Percentiles rank a stretch among this genome's conserved stretches.
These are phyloP conservation scores for Tricholoma matsutake DNA, from an alignment of 768 basidiomycete species.

Conservation along the genomic window DNA sequence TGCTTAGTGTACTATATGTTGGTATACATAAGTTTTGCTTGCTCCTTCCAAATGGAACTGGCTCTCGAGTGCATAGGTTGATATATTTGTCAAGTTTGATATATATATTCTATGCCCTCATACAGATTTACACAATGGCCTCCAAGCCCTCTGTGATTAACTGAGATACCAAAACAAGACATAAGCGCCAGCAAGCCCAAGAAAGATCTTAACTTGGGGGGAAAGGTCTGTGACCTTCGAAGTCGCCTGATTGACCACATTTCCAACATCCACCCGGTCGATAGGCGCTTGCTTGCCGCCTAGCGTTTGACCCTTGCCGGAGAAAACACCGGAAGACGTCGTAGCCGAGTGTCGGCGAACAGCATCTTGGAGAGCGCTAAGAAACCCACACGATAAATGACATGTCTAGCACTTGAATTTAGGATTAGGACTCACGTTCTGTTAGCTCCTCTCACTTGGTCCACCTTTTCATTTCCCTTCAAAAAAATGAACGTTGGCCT, in stretches of 20 bases:
- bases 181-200: constrained; percentile 65
- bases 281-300: constrained; percentile 45
- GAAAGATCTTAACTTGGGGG: constrained; percentile 64
- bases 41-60: background rate
- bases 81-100: background rate
- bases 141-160: constrained; percentile 8
- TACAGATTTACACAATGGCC: background rate
- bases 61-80: background rate
- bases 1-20: background rate
- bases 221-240: constrained; percentile 49
- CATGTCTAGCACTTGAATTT: background rate
- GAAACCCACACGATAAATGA: background rate
- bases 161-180: constrained; percentile 53
- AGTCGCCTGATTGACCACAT: constrained; percentile 30
- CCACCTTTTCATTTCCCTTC: constrained; percentile 62
- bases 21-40: background rate
- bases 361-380: constrained; percentile 59
- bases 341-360: constrained; percentile 49
- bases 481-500: constrained; percentile 88
- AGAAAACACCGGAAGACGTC: constrained; percentile 47
- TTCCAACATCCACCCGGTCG: constrained; percentile 31
- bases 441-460: constrained; percentile 72
- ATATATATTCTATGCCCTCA: background rate
- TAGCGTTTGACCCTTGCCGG: constrained; percentile 73
- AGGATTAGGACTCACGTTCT: constrained; percentile 41